These are phyloP conservation scores for Cladosporium phlei DNA, from an alignment of 2,329 filamentous ascomycete species.

Conservation along the genomic window DNA sequence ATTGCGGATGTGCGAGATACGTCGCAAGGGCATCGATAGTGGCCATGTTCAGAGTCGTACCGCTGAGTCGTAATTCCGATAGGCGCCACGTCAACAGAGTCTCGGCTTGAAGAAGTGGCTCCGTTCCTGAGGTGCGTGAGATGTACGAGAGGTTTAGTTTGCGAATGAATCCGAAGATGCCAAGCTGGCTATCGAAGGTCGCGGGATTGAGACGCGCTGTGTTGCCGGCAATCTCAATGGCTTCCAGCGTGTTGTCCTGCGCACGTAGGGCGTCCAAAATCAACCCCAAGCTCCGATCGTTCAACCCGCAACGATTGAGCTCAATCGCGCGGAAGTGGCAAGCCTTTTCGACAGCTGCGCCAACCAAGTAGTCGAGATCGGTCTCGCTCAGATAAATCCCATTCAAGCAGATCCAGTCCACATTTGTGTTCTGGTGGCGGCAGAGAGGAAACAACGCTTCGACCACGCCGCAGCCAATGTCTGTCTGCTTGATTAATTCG, in stretches of 20 bases:
- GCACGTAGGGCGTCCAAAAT: conserved; percentile 59
- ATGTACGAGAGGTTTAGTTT: conserved; percentile 63
- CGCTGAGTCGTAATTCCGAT: conserved; percentile 61
- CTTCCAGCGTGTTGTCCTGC: conserved; percentile 64
- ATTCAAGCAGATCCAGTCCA: conserved; percentile 66
- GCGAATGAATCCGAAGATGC: conserved; percentile 61
- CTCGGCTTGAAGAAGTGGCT: conserved; percentile 61
- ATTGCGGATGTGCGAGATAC: conserved; percentile 53
- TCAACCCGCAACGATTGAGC: conserved; percentile 58
- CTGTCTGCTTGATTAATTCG: conserved; percentile 34
- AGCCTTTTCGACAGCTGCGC: conserved; percentile 60
- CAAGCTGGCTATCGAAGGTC: conserved; percentile 62
- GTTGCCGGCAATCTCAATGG: conserved; percentile 63
- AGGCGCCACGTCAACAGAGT: conserved; percentile 63
- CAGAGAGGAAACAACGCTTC: conserved; percentile 66
- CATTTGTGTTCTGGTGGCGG: conserved; percentile 61
- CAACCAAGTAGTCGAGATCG: conserved; percentile 63
- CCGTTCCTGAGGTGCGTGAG: conserved; percentile 57
- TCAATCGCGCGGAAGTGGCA: conserved; percentile 65
- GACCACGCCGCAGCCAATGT: conserved; percentile 64
- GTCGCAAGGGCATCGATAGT: conserved; percentile 60
- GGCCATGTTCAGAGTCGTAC: conserved; percentile 56
- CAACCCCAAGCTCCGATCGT: conserved; percentile 55
- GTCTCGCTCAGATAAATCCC: conserved; percentile 66
- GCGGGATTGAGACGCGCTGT: conserved; percentile 60